Conservation (phyloP, 179 eudicot genomes). For the Patellifolia procumbens region DNA sequence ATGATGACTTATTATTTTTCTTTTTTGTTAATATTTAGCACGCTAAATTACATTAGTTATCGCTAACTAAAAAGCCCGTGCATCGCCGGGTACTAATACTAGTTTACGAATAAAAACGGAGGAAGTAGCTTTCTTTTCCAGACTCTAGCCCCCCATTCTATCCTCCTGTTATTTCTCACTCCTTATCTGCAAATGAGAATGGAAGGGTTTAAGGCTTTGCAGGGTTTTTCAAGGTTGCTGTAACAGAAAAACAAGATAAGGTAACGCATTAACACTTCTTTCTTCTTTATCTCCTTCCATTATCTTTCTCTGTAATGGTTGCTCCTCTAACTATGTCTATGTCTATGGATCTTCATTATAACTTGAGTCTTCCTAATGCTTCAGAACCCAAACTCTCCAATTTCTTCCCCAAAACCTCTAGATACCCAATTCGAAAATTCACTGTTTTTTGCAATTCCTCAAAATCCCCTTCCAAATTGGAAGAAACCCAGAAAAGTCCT, state of each 20-base stretch:
- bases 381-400: conserved; percentile 31
- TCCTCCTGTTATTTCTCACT: neutral
- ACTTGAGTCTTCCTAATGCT: conserved; percentile 20
- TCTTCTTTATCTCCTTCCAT: neutral
- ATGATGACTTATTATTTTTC: too few species aligned
- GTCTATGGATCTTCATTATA: conserved; percentile 34
- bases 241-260: conserved; percentile 22
- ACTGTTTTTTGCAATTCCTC: conserved; percentile 35
- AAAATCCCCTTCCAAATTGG: conserved; percentile 27
- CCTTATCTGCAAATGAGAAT: conserved; percentile 13
- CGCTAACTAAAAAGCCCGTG: too few species aligned
- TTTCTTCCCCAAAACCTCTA: conserved; percentile 28
- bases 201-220: conserved; percentile 24
- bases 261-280: neutral
- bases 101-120: too few species aligned
- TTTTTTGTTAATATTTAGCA: neutral
- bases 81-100: too few species aligned
- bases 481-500: conserved; percentile 31
- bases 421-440: conserved; percentile 24
- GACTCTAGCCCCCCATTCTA: neutral
- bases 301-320: conserved; percentile 21
- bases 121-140: neutral
- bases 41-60: too few species aligned
- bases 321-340: conserved; percentile 38
- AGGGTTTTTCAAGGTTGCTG: conserved; percentile 17